Conservation (phyloP, 1,284 basidiomycete genomes). For the Thelephora terrestris region DNA sequence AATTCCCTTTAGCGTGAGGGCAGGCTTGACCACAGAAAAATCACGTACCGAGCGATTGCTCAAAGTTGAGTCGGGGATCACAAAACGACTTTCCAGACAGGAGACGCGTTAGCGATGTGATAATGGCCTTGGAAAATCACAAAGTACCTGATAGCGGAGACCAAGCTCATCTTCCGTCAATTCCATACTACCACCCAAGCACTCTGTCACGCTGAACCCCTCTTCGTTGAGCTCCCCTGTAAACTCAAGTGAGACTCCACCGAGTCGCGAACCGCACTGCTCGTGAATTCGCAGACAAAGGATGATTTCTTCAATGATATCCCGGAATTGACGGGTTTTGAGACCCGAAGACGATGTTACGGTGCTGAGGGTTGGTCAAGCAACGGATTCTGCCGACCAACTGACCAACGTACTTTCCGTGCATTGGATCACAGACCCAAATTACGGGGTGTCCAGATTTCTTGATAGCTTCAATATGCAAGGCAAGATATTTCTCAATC, state of each 20-base stretch:
- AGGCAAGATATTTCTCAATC: slow-evolving; percentile 71
- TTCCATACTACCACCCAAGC: slow-evolving; percentile 76
- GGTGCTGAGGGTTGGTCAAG: slow-evolving; percentile 42
- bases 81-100: slow-evolving; percentile 51
- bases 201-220: slow-evolving; percentile 87
- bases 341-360: slow-evolving; percentile 66
- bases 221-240: slow-evolving; percentile 92
- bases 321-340: slow-evolving; percentile 87
- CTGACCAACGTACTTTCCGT: slow-evolving; percentile 67
- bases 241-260: slow-evolving; percentile 96
- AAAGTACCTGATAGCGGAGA: slow-evolving; percentile 58
- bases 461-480: slow-evolving; percentile 81
- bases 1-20: not conserved
- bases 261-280: slow-evolving; percentile 60
- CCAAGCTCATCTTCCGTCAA: slow-evolving; percentile 63
- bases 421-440: slow-evolving; percentile 98
- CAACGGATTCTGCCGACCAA: not conserved
- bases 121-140: not conserved
- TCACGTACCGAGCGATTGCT: slow-evolving; percentile 65
- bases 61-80: slow-evolving; percentile 74
- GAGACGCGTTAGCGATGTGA: not conserved
- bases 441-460: slow-evolving; percentile 76
- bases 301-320: slow-evolving; percentile 85
- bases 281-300: slow-evolving; percentile 77
- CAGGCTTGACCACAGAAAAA: not conserved